These are phyloP conservation scores for Blastomyces gilchristii DNA, from an alignment of 2,329 filamentous ascomycete species.

Conservation along the genomic window DNA sequence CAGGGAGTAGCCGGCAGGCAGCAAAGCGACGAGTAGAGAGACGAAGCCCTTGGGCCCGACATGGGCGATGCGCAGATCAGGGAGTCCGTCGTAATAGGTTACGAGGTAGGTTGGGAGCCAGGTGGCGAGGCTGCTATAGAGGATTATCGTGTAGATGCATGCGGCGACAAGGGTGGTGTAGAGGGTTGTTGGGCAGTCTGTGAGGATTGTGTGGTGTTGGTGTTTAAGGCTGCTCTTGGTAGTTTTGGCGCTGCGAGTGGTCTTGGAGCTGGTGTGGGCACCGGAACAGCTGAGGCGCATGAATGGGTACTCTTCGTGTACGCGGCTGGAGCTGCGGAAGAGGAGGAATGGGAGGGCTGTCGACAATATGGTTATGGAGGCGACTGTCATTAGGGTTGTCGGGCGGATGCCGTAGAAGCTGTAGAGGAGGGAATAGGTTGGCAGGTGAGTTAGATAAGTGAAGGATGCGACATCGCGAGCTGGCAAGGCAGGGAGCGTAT, in stretches of 20 bases:
- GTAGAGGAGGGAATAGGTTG: slow-evolving; percentile 62
- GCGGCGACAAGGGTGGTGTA: slow-evolving; percentile 60
- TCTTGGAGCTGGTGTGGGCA: slow-evolving; percentile 39
- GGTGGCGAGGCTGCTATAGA: slow-evolving; percentile 59
- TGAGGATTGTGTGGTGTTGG: slow-evolving; percentile 56
- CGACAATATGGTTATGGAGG: slow-evolving; percentile 58
- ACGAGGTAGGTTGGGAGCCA: slow-evolving; percentile 65
- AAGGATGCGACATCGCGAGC: slow-evolving; percentile 58
- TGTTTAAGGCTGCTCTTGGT: slow-evolving; percentile 29
- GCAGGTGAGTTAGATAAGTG: slow-evolving; percentile 61
- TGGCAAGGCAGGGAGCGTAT: slow-evolving; percentile 14
- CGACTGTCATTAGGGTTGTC: slow-evolving; percentile 49
- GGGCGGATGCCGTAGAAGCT: slow-evolving; percentile 66
- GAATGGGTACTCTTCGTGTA: slow-evolving; percentile 18
- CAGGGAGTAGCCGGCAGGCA: slow-evolving; percentile 62
- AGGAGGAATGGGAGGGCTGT: slow-evolving; percentile 64
- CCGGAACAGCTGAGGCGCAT: not conserved
- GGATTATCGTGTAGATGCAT: slow-evolving; percentile 61
- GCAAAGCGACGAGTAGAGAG: slow-evolving; percentile 41
- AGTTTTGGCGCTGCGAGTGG: slow-evolving; percentile 33
- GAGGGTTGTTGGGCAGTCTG: slow-evolving; percentile 51
- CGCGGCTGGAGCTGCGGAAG: slow-evolving; percentile 55
- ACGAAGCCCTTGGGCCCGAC: slow-evolving; percentile 46
- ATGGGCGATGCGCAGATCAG: slow-evolving; percentile 58
- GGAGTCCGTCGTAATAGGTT: slow-evolving; percentile 61